Evolutionary conservation across 495 filamentous ascomycete genomes (phyloP).

Genomic region (Penicillium simplicissimum): DNA sequence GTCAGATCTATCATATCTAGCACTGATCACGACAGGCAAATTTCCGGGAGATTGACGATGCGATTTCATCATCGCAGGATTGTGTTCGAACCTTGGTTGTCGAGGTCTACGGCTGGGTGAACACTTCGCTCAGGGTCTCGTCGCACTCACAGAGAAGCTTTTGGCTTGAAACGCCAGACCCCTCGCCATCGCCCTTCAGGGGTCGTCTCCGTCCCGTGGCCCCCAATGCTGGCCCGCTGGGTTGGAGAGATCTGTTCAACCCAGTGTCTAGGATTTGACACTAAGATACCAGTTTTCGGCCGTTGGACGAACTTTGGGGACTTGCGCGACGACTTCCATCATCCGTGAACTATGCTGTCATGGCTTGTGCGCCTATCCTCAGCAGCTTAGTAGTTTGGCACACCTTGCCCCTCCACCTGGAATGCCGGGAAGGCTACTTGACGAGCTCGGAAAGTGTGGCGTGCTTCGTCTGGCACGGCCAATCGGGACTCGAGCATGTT

Average conservation of each 20-base stretch:
- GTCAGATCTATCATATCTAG: not conserved
- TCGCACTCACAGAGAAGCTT: constrained; percentile 5
- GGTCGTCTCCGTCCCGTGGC: not conserved
- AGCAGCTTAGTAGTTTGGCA: too few species aligned
- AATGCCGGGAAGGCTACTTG: too few species aligned
- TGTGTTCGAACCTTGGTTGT: not conserved
- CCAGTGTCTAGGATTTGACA: not conserved
- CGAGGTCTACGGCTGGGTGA: not conserved
- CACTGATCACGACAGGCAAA: not conserved
- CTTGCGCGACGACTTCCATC: not conserved
- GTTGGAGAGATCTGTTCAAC: not conserved
- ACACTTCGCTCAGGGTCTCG: not conserved
- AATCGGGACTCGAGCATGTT: too few species aligned
- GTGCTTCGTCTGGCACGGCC: too few species aligned
- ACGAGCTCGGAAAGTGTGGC: too few species aligned
- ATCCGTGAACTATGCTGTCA: not conserved
- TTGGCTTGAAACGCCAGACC: constrained; percentile 6
- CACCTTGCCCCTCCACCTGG: too few species aligned
- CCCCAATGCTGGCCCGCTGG: not conserved
- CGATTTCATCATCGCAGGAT: not conserved
- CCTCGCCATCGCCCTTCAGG: not conserved
- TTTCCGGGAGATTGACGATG: not conserved
- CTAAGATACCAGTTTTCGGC: not conserved
- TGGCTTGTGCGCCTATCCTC: not conserved
- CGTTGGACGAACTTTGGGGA: not conserved